Conservation (phyloP, 164 flowering plant species). For the Stephania yunnanensis region DNA sequence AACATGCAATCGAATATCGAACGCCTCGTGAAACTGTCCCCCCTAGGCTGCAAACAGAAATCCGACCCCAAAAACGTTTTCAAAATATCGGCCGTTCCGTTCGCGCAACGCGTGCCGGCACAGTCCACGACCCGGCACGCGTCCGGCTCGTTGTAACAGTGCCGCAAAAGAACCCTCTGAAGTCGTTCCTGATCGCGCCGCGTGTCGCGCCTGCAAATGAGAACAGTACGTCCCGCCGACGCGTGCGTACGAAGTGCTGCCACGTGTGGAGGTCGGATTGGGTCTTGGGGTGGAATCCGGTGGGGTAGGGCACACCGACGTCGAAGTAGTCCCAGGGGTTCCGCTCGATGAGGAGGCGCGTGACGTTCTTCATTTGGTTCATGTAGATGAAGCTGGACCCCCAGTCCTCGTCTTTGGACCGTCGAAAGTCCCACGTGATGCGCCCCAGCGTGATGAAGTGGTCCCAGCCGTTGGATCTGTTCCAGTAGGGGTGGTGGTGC, state of each 20-base stretch:
- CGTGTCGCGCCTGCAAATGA: slow-evolving; percentile 85
- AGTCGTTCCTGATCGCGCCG: slow-evolving; percentile 48
- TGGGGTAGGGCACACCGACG: slow-evolving; percentile 90
- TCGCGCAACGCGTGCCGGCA: slow-evolving; percentile 45
- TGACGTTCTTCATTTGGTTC: slow-evolving; percentile 67
- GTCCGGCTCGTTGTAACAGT: slow-evolving; percentile 42
- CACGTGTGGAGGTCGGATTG: slow-evolving; percentile 46
- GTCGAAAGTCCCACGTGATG: slow-evolving; percentile 89
- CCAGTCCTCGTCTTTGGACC: slow-evolving; percentile 69
- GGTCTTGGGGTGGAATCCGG: slow-evolving; percentile 85
- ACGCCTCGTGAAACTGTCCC: slow-evolving; percentile 90
- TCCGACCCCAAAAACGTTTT: slow-evolving; percentile 68
- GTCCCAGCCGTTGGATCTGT: slow-evolving; percentile 67
- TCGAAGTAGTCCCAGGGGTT: slow-evolving; percentile 89
- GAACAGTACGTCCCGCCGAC: slow-evolving; percentile 44
- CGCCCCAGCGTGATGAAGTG: slow-evolving; percentile 83
- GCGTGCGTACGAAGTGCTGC: slow-evolving; percentile 55
- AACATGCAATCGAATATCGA: slow-evolving; percentile 95
- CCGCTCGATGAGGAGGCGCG: slow-evolving; percentile 77
- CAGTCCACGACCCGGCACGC: slow-evolving; percentile 68
- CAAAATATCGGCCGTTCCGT: slow-evolving; percentile 57
- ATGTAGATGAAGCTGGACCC: slow-evolving; percentile 68
- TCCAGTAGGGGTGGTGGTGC: slow-evolving; percentile 55
- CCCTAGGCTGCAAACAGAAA: slow-evolving; percentile 90
- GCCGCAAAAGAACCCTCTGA: slow-evolving; percentile 48